Percentiles rank a stretch among this genome's conserved stretches.
phyloP scores from a whole-genome alignment of 2,329 filamentous ascomycete genomes.

The Thelonectria discophora region DNA sequence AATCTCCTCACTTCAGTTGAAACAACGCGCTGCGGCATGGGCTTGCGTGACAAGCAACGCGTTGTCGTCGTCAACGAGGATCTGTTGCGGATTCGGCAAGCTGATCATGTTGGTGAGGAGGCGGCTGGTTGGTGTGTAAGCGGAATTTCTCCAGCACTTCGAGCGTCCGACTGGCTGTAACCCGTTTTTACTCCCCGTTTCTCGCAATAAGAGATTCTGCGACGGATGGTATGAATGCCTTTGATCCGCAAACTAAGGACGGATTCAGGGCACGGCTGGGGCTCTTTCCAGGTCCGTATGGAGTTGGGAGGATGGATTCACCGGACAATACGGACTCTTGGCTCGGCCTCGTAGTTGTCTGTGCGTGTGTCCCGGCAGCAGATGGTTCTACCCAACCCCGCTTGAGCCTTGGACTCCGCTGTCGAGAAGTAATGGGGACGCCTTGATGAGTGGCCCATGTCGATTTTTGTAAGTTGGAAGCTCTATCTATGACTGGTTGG shows the following conservation, averaged over 20 bases:
- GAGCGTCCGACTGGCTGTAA: constrained; percentile 1
- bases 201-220: constrained; percentile 4
- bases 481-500: constrained; percentile 12
- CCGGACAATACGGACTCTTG: constrained; percentile 15
- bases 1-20: not conserved
- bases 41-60: not conserved
- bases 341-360: constrained; percentile 12
- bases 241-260: constrained; percentile 7
- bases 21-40: not conserved
- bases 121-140: too few species aligned
- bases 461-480: constrained; percentile 14
- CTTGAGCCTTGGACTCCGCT: constrained; percentile 7
- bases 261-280: not conserved
- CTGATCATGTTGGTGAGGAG: too few species aligned
- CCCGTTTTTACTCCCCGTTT: not conserved
- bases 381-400: constrained; percentile 5
- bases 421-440: constrained; percentile 10
- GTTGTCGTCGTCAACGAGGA: constrained; percentile 1
- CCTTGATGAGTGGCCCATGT: constrained; percentile 10
- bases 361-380: constrained; percentile 1
- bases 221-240: not conserved
- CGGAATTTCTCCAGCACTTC: not conserved
- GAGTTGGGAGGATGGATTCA: constrained; percentile 1
- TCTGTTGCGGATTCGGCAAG: not conserved
- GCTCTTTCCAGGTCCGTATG: constrained; percentile 1